These are phyloP conservation scores for Neoarthrinium moseri DNA, from an alignment of 2,329 filamentous ascomycete genomes.

Conservation along the genomic window DNA sequence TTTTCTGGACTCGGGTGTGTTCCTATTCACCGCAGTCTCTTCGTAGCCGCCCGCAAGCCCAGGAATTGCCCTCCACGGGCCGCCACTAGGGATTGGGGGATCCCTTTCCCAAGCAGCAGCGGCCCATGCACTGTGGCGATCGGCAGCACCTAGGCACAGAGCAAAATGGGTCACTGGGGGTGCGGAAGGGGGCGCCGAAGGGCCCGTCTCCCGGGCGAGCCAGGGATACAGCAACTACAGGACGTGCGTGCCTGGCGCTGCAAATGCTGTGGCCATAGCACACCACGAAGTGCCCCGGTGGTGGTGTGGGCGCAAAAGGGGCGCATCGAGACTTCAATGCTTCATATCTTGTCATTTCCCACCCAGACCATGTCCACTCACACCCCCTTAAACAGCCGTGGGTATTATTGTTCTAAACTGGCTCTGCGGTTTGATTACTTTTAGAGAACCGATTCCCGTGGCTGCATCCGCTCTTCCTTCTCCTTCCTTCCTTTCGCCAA, in stretches of 20 bases:
- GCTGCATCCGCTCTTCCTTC: slow-evolving; percentile 7
- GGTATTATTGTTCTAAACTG: slow-evolving; percentile 24
- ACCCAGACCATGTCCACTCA: slow-evolving; percentile 25
- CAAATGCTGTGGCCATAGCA: slow-evolving; percentile 20
- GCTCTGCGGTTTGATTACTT: slow-evolving; percentile 29
- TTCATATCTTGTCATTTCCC: slow-evolving; percentile 29
- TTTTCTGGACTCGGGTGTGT: too few relatives aligned
- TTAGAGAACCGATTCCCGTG: slow-evolving; percentile 14
- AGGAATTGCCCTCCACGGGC: not conserved
- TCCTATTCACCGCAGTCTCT: too few relatives aligned
- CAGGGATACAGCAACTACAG: slow-evolving; percentile 2
- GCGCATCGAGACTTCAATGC: slow-evolving; percentile 29
- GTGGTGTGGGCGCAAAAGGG: slow-evolving; percentile 28
- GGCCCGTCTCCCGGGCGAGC: not conserved
- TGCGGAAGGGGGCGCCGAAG: slow-evolving; percentile 4
- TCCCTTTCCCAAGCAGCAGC: not conserved
- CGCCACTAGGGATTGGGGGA: too few relatives aligned
- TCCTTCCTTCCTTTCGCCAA: slow-evolving; percentile 15
- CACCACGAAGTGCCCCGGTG: too few relatives aligned
- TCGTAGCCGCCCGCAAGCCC: too few relatives aligned
- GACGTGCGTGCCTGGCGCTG: slow-evolving; percentile 10
- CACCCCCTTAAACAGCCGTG: slow-evolving; percentile 24
- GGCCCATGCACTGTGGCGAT: not conserved
- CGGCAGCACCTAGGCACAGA: too few relatives aligned
- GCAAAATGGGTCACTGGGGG: not conserved